Evolutionary conservation across 495 filamentous ascomycete species (phyloP), one percentile per base, ranked within the genome.

Genomic region (Xylaria curta): DNA sequence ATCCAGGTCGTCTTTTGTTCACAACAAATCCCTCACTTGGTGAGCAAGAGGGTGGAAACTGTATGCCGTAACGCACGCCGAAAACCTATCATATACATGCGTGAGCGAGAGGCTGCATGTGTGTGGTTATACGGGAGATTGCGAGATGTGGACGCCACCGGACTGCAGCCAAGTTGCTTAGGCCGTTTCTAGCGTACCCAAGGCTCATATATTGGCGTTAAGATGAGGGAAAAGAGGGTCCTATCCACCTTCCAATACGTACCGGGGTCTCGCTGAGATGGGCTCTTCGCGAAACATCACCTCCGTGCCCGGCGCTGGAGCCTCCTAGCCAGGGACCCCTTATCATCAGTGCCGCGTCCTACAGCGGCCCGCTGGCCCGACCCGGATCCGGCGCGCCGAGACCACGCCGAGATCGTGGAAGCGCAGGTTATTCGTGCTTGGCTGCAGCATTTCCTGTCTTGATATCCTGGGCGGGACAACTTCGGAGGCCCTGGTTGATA

Each of bases 321-420:
- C 44, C 58, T 62, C 58, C 28, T 51, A 0, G 19, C 28, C 8
- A 31, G 36, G 38, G 13, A 7, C 28, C 46, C 68, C 68, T 69
- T 62, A 62, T 62, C 58, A 47, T 44, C 24, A 70, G 6, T 61
- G 42, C 68, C 58, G 68, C 33, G 40, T n/a, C 46, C 19, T 61
- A 63, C 46, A 62, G 56, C 68, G 58, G 54, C 53, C 58, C 56
- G 68, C 58, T 61, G 40, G 56, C 56, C 68, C 68, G 56, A 69
- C 46, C 58, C 58, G 12, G 58, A 70, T 62, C 68, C 68, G 68
- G 68, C 68, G 47, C 38, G 46, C 60, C 60, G 61, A 71, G 69
- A 71, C 44, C 68, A 70, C 26, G 61, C 56, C 69, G 61, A 71
- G 69, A 71, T 56, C 61, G 38, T 28, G 46, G 33, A 4, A 36